Base-by-base conservation (phyloP, 225 moss, liverwort and hornwort species). In the Straminergon stramineum region DNA sequence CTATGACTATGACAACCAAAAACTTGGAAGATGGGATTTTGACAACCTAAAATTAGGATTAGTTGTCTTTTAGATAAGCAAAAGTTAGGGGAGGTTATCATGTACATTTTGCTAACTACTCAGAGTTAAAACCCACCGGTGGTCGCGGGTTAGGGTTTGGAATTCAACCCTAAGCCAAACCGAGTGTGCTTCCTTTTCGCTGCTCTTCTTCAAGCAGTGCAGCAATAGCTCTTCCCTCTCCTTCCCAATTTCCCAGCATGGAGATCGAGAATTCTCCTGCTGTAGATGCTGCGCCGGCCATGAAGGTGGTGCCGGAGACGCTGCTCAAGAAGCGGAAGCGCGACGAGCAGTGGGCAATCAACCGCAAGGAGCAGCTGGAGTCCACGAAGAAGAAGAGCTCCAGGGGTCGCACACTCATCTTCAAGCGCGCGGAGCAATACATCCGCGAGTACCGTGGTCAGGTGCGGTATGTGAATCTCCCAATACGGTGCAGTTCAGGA, bases 311-410 rank as follows among this genome's bases (percentile, higher is more conserved):
- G 86, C 96, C 93, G 48, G 95, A 96, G 90, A 93, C 96, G 26
- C 88, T 93, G n/a, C 89, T 94, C 30, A 96, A 96, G 94, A 96
- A 96, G 93, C 92, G 95, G 51, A 96, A 95, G 92, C 95, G 94
- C 73, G 94, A 96, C 73, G 95, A 96, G 93, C 93, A 95, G 80
- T 96, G 96, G 96, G 96, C 95, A 27, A 39, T 92, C 67, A 91
- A 91, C 21, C 91, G 91, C 70, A 93, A 95, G 91, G 93, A 95
- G 87, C 92, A 92, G 88, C 62, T 89, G 34, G 91, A 94, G 62
- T 84, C 90, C 15, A 31, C 93, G 17, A 95, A 87, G 94, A 82
- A 87, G 61, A 91, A 87, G 87, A 94, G 68, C 80, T 89, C 92
- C 52, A 90, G 81, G 58, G 94, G 91, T 53, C 94, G 97, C 41